Evolutionary conservation across 2,329 filamentous ascomycete species (phyloP), one percentile per base, ranked within the genome.

Genomic region (Talaromyces sp.): DNA sequence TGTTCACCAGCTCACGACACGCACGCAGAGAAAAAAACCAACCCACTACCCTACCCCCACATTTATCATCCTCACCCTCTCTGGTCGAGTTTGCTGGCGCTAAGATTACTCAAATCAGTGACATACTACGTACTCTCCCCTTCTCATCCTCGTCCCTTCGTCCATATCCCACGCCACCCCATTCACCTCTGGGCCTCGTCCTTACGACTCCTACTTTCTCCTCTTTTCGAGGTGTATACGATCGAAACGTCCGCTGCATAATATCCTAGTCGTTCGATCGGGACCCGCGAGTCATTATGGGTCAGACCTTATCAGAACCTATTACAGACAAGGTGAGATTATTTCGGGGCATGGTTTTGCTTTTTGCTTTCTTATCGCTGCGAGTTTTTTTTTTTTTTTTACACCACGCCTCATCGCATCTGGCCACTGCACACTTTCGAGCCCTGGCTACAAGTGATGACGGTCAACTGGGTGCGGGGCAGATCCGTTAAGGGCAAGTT

Each of bases 221-320:
- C 60, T 33, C 43, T 50, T 11, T 22, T 22, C 16, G 37, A 54
- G 50, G 11, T 59, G 47, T 62, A 27, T 37, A 67, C 48, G 58
- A 57, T 67, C 14, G 72, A 72, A 56, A 24, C 72, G 24, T 68
- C 70, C 33, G 71, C 71, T 70, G 68, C 72, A 66, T 70, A 62
- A 68, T 16, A 48, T 27, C 37, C 27, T 45, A 19, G 35, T 68
- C 63, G 67, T 61, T 45, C 56, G 14, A 70, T 70, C 68, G 70
- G 67, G 67, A 70, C 68, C 69, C 65, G 60, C 64, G 67, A 70
- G 68, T 73, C 76, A 84, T 77, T 82, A 99, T 99, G 95, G 95
- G 95, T 87, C 95, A 99, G 86, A 99, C 95, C 81, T 89, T 99
- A 77, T 98, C 94, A 76, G 95, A 99, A 85, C 95, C 95, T 75